Evolutionary conservation across 106 monocot species (phyloP), one percentile per base, ranked within the genome.

Genomic region (Dendrobium officinale): DNA sequence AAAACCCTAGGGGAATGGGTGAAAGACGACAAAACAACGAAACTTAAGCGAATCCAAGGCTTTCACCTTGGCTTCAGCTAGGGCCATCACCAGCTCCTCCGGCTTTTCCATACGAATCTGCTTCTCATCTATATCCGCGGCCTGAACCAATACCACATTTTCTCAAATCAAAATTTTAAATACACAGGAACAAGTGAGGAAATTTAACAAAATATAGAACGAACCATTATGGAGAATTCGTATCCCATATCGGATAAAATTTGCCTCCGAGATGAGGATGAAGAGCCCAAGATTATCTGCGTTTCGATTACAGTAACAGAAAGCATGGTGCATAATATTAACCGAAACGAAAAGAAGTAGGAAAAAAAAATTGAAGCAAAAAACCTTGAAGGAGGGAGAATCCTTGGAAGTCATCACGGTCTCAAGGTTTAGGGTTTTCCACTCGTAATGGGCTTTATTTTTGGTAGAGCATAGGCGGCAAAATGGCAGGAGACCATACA

Each of bases 261-360:
- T 29, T 88, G 78, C 55, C 79, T 84, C 26, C 92, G 86, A n/a
- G 90, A 83, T 33, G 82, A 80, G 15, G 94, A 94, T 6, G 88
- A 80, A 0, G 94, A 94, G n/a, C 94, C 94, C 86, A 94, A 79
- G 43, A 94, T 94, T 41, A 94, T 73, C 94, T 94, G 79, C 79
- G 13, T 29, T 22, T 29, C 26, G 24, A 26, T 54, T 33, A 49
- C 9, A 31, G 24, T 19, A 41, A 67, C 49, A 8, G 29, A 67
- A 80, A 74, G 27, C 67, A 54, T 51, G 42, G 41, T 20, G 26
- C 4, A 22, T 61, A 44, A 11, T 2, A 48, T 77, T 22, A 48
- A 74, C 37, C 18, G 45, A 2, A 1, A 67, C 20, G 72, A 37
- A 33, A 18, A 55, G 24, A 72, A 68, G 10, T 8, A n/a, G 43